Evolutionary conservation across 202 grass and related monocot species (phyloP).

Genomic region (Saccharum hybrid): DNA sequence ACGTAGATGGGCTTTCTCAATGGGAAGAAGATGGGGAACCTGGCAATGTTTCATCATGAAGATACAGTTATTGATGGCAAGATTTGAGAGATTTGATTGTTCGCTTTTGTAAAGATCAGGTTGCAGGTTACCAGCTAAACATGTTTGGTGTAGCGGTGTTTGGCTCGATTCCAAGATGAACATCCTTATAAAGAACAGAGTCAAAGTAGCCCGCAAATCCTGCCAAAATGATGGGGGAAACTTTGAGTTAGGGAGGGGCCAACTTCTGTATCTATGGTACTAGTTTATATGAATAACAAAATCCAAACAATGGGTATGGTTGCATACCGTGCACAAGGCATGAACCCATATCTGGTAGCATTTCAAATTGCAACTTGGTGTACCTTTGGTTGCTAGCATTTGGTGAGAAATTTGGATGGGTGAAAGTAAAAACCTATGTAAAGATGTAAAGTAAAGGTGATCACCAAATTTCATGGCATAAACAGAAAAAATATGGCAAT

Average conservation of each 20-base stretch:
- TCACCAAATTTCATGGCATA: conserved; percentile 36
- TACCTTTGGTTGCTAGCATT: conserved; percentile 83
- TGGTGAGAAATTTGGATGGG: conserved; percentile 69
- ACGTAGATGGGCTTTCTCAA: conserved; percentile 80
- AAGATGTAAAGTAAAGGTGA: neutral
- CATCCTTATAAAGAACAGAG: conserved; percentile 85
- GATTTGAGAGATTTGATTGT: neutral
- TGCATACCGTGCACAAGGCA: conserved; percentile 88
- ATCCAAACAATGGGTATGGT: conserved; percentile 25
- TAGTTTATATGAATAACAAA: conserved; percentile 19
- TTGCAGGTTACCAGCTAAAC: conserved; percentile 83
- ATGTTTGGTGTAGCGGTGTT: conserved; percentile 93
- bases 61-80: neutral
- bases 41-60: conserved; percentile 38
- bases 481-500: conserved; percentile 14
- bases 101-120: neutral
- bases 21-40: conserved; percentile 99
- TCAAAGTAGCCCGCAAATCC: conserved; percentile 99
- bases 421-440: conserved; percentile 86
- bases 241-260: neutral
- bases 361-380: conserved; percentile 82
- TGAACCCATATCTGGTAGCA: conserved; percentile 77
- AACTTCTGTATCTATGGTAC: neutral
- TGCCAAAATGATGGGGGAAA: conserved; percentile 41
- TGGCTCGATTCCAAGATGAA: conserved; percentile 96